Base-by-base conservation (phyloP, 306 rosid genomes). In the Pyrus betulifolia region DNA sequence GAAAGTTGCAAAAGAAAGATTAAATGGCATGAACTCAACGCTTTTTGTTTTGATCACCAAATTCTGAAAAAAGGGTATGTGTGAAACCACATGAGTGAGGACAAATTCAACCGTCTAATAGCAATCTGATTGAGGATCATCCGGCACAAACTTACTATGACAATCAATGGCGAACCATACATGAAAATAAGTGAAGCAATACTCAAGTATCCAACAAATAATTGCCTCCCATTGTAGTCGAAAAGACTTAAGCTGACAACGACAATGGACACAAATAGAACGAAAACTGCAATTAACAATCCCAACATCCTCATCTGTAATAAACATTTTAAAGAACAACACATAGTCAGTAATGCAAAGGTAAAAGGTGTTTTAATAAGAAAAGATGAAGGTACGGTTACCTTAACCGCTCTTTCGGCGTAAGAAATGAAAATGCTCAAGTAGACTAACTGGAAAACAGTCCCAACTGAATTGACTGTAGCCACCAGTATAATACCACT, bases 1-100 rank as follows among this genome's bases (percentile, higher is more conserved):
- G 86, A 85, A 85, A 13, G 88, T 82, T 3, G 88, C 76, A 27
- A 82, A 77, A 60, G 88, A 82, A 38, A 85, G 86, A 77, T 76
- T 76, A 57, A 82, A 80, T 4, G 86, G 88, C 88, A 85, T 82
- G 80, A 68, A 85, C 57, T 85, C 86, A 0, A 76, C 84, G 18
- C 86, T 85, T 71, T 69, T 82, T 19, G 84, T 82, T 71, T 72
- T 76, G 75, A 85, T 79, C 77, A 85, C 88, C 80, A 85, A 23
- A 55, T 82, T 76, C 86, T 85, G 84, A 14, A 74, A 69, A 69
- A 68, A 30, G 33, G 22, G 17, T 12, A 15, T 54, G 33, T 11
- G 40, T 15, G 28, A 55, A 62, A 57, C 11, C 55, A 73, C 25
- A 12, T 58, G 28, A 42, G 30, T 46, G 64, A 72, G 23, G 11